Evolutionary conservation across 768 basidiomycete genomes (phyloP).

Genomic region (Boletus subparvulus): DNA sequence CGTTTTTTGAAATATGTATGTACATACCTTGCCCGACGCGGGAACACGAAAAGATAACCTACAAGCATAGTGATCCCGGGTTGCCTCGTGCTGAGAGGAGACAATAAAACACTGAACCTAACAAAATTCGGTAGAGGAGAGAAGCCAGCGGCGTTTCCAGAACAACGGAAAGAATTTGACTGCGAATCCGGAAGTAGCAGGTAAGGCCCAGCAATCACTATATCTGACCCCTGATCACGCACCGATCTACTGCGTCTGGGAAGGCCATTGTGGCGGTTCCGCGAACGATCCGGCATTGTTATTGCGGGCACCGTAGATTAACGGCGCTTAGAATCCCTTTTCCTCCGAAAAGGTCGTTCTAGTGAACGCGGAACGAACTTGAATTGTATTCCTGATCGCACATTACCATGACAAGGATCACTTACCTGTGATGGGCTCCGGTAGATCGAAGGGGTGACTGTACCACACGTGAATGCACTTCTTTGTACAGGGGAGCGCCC

Average conservation of each 20-base stretch:
- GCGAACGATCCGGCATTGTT: slow-evolving; percentile 21
- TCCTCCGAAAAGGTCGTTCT: slow-evolving; percentile 11
- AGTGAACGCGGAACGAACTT: slow-evolving; percentile 1
- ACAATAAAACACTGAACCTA: background rate
- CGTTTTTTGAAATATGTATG: slow-evolving; percentile 3
- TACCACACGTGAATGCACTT: background rate
- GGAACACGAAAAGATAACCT: background rate
- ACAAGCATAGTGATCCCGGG: background rate
- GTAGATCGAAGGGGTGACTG: background rate
- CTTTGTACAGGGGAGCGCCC: background rate
- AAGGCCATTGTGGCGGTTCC: slow-evolving; percentile 30
- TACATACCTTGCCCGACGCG: background rate
- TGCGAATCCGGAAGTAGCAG: slow-evolving; percentile 30
- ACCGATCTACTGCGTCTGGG: slow-evolving; percentile 28
- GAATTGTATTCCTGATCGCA: slow-evolving; percentile 1
- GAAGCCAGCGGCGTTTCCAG: slow-evolving; percentile 27
- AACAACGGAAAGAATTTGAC: slow-evolving; percentile 18
- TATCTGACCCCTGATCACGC: slow-evolving; percentile 25
- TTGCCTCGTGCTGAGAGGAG: slow-evolving; percentile 3
- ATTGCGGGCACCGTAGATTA: slow-evolving; percentile 25
- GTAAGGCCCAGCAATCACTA: slow-evolving; percentile 23
- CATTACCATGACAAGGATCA: background rate
- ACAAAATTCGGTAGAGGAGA: slow-evolving; percentile 7
- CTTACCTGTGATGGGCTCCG: background rate
- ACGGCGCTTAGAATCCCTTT: slow-evolving; percentile 13